Conservation (phyloP, 805 yeast genomes). For the Metschnikowia noctiluminum region DNA sequence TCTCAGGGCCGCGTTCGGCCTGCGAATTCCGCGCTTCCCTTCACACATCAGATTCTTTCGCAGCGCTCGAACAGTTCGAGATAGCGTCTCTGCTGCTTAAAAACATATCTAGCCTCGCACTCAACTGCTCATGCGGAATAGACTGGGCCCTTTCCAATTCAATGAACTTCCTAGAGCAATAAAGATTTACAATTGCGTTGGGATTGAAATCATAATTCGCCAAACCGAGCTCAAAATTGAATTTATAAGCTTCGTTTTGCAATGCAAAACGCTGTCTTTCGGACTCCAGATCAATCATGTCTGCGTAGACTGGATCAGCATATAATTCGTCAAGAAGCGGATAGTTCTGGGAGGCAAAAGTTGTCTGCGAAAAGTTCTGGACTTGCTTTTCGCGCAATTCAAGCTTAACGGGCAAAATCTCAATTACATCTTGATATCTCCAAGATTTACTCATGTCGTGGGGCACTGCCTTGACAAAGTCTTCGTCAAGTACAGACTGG, state of each 20-base stretch:
- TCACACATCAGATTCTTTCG: not conserved
- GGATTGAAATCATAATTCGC: conserved; percentile 30
- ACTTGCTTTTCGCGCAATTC: conserved; percentile 13
- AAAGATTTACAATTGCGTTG: conserved; percentile 9
- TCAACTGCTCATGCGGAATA: conserved; percentile 5
- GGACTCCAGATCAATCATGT: conserved; percentile 11
- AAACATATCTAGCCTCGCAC: conserved; percentile 8
- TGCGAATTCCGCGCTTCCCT: not conserved
- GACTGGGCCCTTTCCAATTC: conserved; percentile 3
- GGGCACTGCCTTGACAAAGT: conserved; percentile 15
- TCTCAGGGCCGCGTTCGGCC: not conserved
- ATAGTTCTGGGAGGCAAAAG: conserved; percentile 14
- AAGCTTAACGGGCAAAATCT: conserved; percentile 19
- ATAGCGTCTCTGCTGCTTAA: conserved; percentile 8
- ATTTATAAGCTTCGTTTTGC: conserved; percentile 15
- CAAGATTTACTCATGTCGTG: conserved; percentile 7
- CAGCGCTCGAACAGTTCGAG: not conserved
- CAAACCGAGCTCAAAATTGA: conserved; percentile 25
- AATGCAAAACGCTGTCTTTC: conserved; percentile 15
- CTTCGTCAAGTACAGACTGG: conserved; percentile 21
- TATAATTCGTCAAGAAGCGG: conserved; percentile 19
- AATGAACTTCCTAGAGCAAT: not conserved
- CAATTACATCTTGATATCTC: conserved; percentile 17
- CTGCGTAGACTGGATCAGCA: conserved; percentile 15
- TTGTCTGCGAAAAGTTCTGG: conserved; percentile 6